Evolutionary conservation across 257 asterid species (phyloP).

Genomic region (Plantago ovata): DNA sequence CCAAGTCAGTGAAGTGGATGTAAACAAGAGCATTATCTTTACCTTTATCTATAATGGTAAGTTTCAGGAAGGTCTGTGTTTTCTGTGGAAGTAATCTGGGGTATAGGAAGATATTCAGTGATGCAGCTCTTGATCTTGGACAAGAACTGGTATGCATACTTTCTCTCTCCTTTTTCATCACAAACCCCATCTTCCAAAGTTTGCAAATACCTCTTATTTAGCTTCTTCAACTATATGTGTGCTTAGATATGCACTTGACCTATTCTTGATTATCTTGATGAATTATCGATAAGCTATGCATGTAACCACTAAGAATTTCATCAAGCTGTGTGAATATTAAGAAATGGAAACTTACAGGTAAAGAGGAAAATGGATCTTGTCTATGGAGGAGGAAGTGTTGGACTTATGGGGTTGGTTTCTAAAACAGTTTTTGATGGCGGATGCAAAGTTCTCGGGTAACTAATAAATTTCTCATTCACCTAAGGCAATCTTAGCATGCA

Average conservation of each 20-base stretch:
- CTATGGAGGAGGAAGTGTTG: constrained; percentile 70
- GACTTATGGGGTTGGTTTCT: constrained; percentile 73
- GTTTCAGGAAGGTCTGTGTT: constrained; percentile 61
- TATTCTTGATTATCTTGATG: no score
- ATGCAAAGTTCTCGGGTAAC: constrained; percentile 58
- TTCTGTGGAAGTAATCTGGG: constrained; percentile 65
- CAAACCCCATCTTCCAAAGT: no score
- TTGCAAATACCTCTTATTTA: no score
- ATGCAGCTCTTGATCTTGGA: constrained; percentile 70
- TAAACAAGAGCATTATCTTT: constrained; percentile 4
- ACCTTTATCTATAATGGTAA: constrained; percentile 27
- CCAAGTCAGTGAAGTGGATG: constrained; percentile 18
- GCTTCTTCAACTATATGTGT: no score
- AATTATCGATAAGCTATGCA: background rate
- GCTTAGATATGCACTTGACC: no score
- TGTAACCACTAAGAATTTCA: background rate
- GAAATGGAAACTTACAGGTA: constrained; percentile 30
- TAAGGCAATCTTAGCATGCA: background rate
- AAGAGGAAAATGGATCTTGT: constrained; percentile 52
- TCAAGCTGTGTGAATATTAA: constrained; percentile 1
- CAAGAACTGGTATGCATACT: constrained; percentile 41
- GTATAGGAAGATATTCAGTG: constrained; percentile 47
- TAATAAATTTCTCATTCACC: background rate
- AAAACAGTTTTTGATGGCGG: constrained; percentile 56
- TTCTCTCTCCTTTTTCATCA: background rate